Conservation (phyloP, 495 filamentous ascomycete genomes). For the Xylaria venustula region DNA sequence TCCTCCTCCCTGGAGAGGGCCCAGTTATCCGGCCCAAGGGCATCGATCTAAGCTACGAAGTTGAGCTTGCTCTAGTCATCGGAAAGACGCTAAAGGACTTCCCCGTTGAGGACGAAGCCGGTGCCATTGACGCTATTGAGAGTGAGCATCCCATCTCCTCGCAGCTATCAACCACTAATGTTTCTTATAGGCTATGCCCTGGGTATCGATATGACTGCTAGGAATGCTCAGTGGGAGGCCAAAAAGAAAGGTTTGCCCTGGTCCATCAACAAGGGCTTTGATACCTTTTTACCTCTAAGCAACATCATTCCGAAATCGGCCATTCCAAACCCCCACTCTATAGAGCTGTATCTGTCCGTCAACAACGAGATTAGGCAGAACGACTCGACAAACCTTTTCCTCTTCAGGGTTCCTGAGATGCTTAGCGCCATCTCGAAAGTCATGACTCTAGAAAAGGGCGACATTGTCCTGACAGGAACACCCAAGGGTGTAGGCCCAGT, state of each 20-base stretch:
- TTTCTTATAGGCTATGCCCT: slow-evolving; percentile 67
- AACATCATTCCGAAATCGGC: slow-evolving; percentile 70
- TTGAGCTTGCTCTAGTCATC: slow-evolving; percentile 87
- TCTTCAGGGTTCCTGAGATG: slow-evolving; percentile 83
- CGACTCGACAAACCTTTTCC: slow-evolving; percentile 89
- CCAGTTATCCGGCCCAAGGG: slow-evolving; percentile 82
- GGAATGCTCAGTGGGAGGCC: slow-evolving; percentile 90
- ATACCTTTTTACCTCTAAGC: slow-evolving; percentile 89
- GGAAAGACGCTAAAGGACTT: slow-evolving; percentile 76
- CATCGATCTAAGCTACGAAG: slow-evolving; percentile 87
- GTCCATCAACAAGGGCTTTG: slow-evolving; percentile 94
- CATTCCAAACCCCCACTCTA: slow-evolving; percentile 84
- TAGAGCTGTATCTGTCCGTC: slow-evolving; percentile 78
- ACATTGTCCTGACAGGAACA: slow-evolving; percentile 91
- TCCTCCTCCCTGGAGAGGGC: slow-evolving; percentile 73
- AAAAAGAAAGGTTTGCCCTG: slow-evolving; percentile 97
- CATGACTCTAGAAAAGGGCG: slow-evolving; percentile 90
- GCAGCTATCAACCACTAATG: slow-evolving; percentile 3
- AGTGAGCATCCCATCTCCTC: slow-evolving; percentile 34
- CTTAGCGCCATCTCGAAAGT: slow-evolving; percentile 87
- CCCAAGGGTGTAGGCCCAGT: slow-evolving; percentile 94
- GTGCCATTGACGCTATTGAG: slow-evolving; percentile 61
- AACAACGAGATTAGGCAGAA: slow-evolving; percentile 71
- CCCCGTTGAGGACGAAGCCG: slow-evolving; percentile 60
- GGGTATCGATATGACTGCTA: slow-evolving; percentile 89